Evolutionary conservation across 495 filamentous ascomycete genomes (phyloP).

Genomic region (Thermothielavioides terrestris): DNA sequence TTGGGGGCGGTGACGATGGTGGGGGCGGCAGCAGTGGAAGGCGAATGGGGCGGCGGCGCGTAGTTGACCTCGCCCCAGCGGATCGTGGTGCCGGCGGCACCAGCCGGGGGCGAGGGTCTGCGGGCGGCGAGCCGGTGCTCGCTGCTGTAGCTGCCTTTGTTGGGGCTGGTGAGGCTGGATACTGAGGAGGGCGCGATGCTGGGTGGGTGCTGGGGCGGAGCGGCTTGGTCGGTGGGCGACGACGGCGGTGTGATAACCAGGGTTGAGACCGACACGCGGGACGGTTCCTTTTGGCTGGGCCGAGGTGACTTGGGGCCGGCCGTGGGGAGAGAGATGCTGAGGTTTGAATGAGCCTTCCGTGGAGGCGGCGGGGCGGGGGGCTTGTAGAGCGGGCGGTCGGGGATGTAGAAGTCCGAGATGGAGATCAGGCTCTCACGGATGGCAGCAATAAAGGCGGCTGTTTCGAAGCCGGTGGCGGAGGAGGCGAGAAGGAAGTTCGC

Average conservation of each 20-base stretch:
- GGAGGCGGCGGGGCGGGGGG: neutral
- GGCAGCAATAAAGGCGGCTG: constrained; percentile 29
- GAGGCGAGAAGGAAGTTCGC: constrained; percentile 38
- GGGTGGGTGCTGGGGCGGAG: neutral
- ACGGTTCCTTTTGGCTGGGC: neutral
- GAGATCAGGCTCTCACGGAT: constrained; percentile 35
- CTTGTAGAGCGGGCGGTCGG: constrained; percentile 13
- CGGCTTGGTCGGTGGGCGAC: constrained; percentile 2
- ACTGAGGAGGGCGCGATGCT: neutral
- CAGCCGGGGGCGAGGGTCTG: neutral
- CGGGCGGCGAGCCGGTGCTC: neutral
- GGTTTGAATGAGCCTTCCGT: neutral
- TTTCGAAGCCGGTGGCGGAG: constrained; percentile 31
- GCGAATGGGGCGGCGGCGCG: neutral
- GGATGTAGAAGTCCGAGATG: constrained; percentile 30
- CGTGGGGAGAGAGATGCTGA: neutral
- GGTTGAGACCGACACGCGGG: neutral
- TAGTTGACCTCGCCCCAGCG: constrained; percentile 8
- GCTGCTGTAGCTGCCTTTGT: neutral
- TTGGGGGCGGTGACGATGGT: neutral
- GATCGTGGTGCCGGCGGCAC: neutral
- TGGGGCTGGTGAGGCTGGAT: neutral
- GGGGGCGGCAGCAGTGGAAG: neutral
- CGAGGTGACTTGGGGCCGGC: neutral
- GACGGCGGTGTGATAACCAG: constrained; percentile 12